A percentile compares a stretch with the other conserved stretches of the same genome.
phyloP scores from a whole-genome alignment of 495 filamentous ascomycete genomes.

The Xylaria venustula region DNA sequence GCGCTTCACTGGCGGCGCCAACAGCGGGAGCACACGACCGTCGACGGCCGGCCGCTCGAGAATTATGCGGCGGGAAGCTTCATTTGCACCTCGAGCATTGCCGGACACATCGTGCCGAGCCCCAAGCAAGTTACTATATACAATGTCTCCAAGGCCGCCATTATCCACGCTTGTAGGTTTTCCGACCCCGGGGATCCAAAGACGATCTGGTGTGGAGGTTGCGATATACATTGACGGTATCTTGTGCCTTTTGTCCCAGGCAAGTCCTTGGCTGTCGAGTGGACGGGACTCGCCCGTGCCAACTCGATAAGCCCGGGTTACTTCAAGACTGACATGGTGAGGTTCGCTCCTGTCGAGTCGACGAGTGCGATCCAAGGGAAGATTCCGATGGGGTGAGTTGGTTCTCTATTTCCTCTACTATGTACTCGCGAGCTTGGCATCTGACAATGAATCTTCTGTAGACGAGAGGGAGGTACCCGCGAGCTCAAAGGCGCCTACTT shows the following conservation, averaged over 20 bases:
- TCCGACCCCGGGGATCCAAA: no score
- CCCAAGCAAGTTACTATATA: constrained; percentile 88
- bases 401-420: neutral
- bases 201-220: no score
- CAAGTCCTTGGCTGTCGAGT: constrained; percentile 79
- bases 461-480: constrained; percentile 66
- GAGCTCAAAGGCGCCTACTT: constrained; percentile 88
- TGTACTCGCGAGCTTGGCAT: neutral
- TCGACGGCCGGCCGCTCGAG: constrained; percentile 64
- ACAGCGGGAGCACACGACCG: constrained; percentile 62
- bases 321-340: constrained; percentile 79
- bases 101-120: constrained; percentile 82
- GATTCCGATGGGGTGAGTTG: constrained; percentile 74
- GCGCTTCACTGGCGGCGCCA: constrained; percentile 62
- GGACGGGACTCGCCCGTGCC: constrained; percentile 78
- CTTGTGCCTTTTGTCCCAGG: constrained; percentile 43
- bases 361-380: constrained; percentile 77
- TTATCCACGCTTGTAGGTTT: constrained; percentile 75
- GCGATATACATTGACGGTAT: no score
- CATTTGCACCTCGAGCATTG: constrained; percentile 78
- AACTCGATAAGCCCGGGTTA: constrained; percentile 87
- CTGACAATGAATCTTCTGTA: constrained; percentile 21
- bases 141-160: constrained; percentile 83
- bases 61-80: constrained; percentile 70
- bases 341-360: constrained; percentile 66